These are phyloP conservation scores for Lentinula guzmanii DNA, from an alignment of 768 basidiomycete species.

Conservation along the genomic window DNA sequence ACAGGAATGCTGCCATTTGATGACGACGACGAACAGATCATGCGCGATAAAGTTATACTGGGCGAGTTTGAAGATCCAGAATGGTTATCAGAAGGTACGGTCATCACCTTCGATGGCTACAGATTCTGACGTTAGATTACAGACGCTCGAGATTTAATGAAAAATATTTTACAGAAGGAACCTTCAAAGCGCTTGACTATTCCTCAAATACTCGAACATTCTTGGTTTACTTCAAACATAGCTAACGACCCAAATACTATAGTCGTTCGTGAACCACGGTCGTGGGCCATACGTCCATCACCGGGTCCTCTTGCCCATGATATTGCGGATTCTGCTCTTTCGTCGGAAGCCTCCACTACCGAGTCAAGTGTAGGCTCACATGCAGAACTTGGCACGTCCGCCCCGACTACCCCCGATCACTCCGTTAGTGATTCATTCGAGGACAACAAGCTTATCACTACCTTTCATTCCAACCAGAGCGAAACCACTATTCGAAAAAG, in stretches of 20 bases:
- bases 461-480: constrained; percentile 47
- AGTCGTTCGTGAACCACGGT: constrained; percentile 5
- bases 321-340: constrained; percentile 27
- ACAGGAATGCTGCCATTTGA: constrained; percentile 90
- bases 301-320: constrained; percentile 5
- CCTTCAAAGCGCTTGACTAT: constrained; percentile 72
- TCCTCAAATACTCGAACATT: constrained; percentile 76
- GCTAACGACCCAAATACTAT: background rate
- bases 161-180: constrained; percentile 71
- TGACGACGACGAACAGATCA: constrained; percentile 78
- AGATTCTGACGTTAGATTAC: background rate
- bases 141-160: constrained; percentile 87
- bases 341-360: constrained; percentile 46
- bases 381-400: constrained; percentile 33
- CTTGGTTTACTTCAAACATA: constrained; percentile 65
- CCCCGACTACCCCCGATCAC: constrained; percentile 56
- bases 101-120: background rate
- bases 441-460: constrained; percentile 17
- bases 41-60: constrained; percentile 79
- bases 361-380: constrained; percentile 35
- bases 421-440: constrained; percentile 37
- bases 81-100: constrained; percentile 82
- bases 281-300: background rate
- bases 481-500: constrained; percentile 54
- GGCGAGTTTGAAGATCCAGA: constrained; percentile 89